phyloP scores from a whole-genome alignment of 768 basidiomycete species.

The Austroboletus festivus region DNA sequence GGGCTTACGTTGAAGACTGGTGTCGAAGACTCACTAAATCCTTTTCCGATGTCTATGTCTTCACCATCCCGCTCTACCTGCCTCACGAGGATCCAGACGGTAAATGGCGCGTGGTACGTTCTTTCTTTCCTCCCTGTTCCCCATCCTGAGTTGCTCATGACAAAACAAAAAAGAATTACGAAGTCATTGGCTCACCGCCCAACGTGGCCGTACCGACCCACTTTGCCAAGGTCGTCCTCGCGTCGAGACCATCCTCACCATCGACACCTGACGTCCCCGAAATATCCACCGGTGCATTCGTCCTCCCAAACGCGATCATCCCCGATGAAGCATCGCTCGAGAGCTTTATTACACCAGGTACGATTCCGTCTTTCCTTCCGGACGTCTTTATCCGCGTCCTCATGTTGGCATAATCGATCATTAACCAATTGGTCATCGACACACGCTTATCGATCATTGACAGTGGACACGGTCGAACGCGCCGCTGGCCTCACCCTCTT shows the following conservation, averaged over 20 bases:
- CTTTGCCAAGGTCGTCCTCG: slow-evolving; percentile 93
- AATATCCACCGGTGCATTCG: slow-evolving; percentile 88
- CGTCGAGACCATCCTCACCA: slow-evolving; percentile 71
- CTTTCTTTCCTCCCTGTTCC: background rate
- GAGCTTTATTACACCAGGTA: slow-evolving; percentile 81
- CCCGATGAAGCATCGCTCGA: slow-evolving; percentile 79
- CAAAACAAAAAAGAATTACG: slow-evolving; percentile 59
- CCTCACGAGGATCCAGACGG: slow-evolving; percentile 83
- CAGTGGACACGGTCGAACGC: slow-evolving; percentile 90
- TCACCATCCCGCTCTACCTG: slow-evolving; percentile 96
- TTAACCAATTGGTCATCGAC: too few species aligned
- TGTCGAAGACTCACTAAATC: slow-evolving; percentile 83
- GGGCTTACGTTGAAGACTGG: slow-evolving; percentile 97
- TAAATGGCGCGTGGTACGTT: slow-evolving; percentile 90
- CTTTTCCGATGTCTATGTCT: slow-evolving; percentile 95
- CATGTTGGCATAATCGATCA: too few species aligned
- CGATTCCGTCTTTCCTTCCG: background rate
- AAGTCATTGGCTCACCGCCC: slow-evolving; percentile 92
- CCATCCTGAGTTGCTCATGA: background rate
- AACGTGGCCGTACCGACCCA: slow-evolving; percentile 94
- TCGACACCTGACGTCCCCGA: slow-evolving; percentile 68
- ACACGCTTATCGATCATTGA: too few species aligned
- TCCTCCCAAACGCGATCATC: slow-evolving; percentile 92
- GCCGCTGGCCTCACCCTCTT: slow-evolving; percentile 88
- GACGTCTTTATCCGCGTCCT: too few species aligned